phyloP scores from a whole-genome alignment of 345 rosid species.

The Ricinus communis region DNA sequence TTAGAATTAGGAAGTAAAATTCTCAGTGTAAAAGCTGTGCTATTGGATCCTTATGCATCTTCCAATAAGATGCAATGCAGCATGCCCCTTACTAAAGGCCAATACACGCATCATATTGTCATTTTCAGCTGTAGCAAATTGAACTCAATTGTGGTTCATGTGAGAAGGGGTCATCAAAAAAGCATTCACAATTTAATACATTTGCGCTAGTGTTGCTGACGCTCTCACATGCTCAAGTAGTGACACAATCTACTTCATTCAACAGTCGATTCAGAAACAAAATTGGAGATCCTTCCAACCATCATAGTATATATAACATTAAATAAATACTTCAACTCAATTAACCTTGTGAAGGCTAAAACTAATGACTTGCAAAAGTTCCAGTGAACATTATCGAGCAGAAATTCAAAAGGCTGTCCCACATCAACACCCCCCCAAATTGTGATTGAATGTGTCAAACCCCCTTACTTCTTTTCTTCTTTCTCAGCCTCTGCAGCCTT shows the following conservation, averaged over 20 bases:
- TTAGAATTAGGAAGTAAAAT: too few species aligned
- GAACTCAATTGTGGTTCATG: too few species aligned
- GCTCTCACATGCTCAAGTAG: too few species aligned
- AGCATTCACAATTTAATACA: too few species aligned
- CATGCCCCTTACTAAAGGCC: too few species aligned
- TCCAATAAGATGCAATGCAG: too few species aligned
- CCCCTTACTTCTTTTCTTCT: conserved; percentile 83
- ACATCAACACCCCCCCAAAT: background rate
- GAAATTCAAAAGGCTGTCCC: background rate
- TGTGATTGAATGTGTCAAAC: background rate
- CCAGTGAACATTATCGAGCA: background rate
- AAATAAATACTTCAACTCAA: conserved; percentile 1
- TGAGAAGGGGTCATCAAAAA: too few species aligned
- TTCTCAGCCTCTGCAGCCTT: conserved; percentile 89
- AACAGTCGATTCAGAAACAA: background rate
- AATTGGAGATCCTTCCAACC: background rate
- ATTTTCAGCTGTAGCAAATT: too few species aligned
- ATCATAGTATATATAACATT: background rate
- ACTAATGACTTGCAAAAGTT: conserved; percentile 2
- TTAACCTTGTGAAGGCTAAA: background rate
- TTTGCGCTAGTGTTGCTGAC: too few species aligned
- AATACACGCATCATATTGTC: too few species aligned
- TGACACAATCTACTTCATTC: background rate
- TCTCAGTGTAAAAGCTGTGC: too few species aligned
- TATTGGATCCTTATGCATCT: too few species aligned